phyloP scores from a whole-genome alignment of 208 protist genomes.

The Crithidia thermophila region DNA sequence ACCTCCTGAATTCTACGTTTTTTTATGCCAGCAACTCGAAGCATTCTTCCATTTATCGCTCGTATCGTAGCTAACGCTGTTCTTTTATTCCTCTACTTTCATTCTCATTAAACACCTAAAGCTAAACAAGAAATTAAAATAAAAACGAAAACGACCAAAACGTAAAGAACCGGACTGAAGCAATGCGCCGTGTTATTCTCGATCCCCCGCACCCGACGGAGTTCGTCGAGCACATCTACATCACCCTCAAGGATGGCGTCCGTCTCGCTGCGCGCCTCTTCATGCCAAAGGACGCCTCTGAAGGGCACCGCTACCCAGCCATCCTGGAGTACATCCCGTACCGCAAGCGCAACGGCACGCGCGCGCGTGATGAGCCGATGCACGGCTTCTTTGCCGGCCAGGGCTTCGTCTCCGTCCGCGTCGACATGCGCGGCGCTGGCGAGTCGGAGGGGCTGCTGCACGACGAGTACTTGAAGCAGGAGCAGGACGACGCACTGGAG shows the following conservation, averaged over 20 bases:
- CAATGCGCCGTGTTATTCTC: constrained; percentile 25
- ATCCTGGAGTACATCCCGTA: constrained; percentile 77
- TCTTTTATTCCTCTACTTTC: background rate
- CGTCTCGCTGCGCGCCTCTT: constrained; percentile 53
- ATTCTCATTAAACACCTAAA: too few relatives aligned
- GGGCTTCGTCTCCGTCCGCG: constrained; percentile 53
- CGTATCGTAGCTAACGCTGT: background rate
- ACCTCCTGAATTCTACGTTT: background rate
- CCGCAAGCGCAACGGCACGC: constrained; percentile 66
- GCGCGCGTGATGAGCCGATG: constrained; percentile 66
- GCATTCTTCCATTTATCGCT: constrained; percentile 5
- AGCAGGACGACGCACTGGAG: constrained; percentile 64
- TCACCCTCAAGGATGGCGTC: constrained; percentile 46
- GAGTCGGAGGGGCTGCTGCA: constrained; percentile 60
- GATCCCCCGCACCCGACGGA: constrained; percentile 38
- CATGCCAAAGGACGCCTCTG: constrained; percentile 40
- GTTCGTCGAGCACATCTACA: constrained; percentile 52
- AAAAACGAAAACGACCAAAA: background rate
- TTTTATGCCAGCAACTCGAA: background rate
- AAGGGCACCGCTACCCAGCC: constrained; percentile 36
- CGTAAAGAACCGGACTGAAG: background rate
- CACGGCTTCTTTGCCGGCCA: constrained; percentile 68
- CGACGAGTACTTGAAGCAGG: constrained; percentile 65
- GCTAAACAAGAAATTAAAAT: constrained; percentile 10
- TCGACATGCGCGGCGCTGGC: constrained; percentile 69